Conservation (phyloP, 306 rosid species). For the Cyamopsis tetragonoloba region DNA sequence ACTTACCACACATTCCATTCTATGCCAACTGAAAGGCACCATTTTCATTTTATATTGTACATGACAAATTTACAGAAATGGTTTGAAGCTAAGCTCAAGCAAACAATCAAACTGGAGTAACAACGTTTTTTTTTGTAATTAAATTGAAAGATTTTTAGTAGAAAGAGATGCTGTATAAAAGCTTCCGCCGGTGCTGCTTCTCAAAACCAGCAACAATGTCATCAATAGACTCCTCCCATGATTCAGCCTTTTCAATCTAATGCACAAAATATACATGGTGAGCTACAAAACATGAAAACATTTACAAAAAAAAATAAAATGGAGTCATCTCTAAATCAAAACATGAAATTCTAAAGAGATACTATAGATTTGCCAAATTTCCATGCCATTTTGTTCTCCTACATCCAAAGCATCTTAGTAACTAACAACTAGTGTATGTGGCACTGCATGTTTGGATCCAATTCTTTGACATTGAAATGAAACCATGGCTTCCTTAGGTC, state of each 20-base stretch:
- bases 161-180: slow-evolving; percentile 72
- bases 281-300: background rate
- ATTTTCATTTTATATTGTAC: background rate
- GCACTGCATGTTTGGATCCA: too few relatives aligned
- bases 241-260: slow-evolving; percentile 70
- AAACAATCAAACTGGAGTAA: background rate
- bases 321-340: background rate
- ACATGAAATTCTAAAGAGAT: background rate
- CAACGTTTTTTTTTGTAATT: background rate
- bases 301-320: background rate
- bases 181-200: slow-evolving; percentile 71
- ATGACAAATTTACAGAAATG: slow-evolving; percentile 3
- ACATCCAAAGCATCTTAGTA: background rate
- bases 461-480: too few relatives aligned
- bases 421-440: background rate
- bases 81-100: background rate
- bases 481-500: too few relatives aligned
- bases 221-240: slow-evolving; percentile 95
- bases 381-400: background rate
- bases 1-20: too few relatives aligned
- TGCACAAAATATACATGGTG: background rate
- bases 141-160: slow-evolving; percentile 38
- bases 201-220: slow-evolving; percentile 62
- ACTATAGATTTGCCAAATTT: background rate
- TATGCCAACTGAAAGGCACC: too few relatives aligned